Evolutionary conservation across 106 monocot species (phyloP).

Genomic region (Triglochin maritima): DNA sequence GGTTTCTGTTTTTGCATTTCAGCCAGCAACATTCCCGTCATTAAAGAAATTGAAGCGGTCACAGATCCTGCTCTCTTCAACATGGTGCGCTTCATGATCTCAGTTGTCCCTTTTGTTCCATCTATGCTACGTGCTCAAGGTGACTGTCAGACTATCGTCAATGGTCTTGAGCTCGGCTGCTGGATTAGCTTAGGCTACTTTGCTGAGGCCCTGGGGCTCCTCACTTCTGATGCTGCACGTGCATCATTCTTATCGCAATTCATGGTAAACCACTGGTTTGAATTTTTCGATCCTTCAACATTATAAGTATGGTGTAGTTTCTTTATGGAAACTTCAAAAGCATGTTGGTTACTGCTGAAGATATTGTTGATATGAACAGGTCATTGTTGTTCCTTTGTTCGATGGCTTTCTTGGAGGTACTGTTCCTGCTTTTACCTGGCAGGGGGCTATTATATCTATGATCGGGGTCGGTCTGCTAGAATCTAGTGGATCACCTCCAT

Average conservation of each 20-base stretch:
- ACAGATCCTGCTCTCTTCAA: slow-evolving; percentile 76
- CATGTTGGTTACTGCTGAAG: background rate
- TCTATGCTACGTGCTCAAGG: slow-evolving; percentile 30
- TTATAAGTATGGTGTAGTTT: background rate
- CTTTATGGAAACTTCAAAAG: background rate
- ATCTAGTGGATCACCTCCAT: slow-evolving; percentile 59
- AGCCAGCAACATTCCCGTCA: slow-evolving; percentile 78
- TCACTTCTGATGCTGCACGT: slow-evolving; percentile 76
- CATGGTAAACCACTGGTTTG: slow-evolving; percentile 28
- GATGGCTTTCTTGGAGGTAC: slow-evolving; percentile 63
- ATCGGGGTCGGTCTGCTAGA: slow-evolving; percentile 67
- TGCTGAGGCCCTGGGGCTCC: slow-evolving; percentile 53
- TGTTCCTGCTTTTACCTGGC: slow-evolving; percentile 64
- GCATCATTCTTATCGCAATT: slow-evolving; percentile 86
- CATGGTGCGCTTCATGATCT: slow-evolving; percentile 54
- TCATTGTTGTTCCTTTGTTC: slow-evolving; percentile 69
- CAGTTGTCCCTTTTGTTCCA: slow-evolving; percentile 64
- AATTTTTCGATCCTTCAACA: background rate
- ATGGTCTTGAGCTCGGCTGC: slow-evolving; percentile 67
- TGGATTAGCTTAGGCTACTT: slow-evolving; percentile 74
- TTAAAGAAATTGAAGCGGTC: slow-evolving; percentile 70
- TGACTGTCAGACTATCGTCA: slow-evolving; percentile 29
- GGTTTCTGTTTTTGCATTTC: slow-evolving; percentile 3
- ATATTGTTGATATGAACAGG: slow-evolving; percentile 24
- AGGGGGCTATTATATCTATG: slow-evolving; percentile 54